Conservation (phyloP, 208 protist genomes). For the Leishmania tarentolae region DNA sequence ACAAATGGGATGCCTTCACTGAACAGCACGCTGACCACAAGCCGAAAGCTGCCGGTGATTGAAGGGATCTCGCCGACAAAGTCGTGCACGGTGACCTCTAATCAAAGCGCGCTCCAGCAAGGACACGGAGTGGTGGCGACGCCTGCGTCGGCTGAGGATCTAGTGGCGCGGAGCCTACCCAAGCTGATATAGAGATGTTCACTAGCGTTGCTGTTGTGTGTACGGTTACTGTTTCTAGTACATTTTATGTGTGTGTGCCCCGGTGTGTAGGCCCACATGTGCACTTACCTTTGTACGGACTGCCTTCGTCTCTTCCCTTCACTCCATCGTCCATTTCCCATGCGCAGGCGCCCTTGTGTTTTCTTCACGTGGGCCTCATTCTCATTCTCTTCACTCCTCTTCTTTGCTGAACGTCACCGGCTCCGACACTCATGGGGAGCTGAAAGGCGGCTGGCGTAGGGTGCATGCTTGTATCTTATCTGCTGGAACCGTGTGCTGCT, state of each 20-base stretch:
- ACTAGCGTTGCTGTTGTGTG: not conserved
- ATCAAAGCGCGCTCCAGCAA: slow-evolving; percentile 1
- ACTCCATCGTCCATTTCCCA: not conserved
- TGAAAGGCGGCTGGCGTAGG: not conserved
- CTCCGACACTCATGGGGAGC: not conserved
- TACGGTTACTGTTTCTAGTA: not conserved
- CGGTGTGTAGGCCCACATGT: not conserved
- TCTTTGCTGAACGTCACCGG: not conserved
- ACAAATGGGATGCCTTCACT: slow-evolving; percentile 18
- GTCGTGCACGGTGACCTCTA: slow-evolving; percentile 7
- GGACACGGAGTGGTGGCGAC: not conserved
- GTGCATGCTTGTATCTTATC: not conserved
- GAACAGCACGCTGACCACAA: slow-evolving; percentile 24
- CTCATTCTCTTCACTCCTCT: not conserved
- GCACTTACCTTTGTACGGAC: not conserved
- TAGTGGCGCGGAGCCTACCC: slow-evolving; percentile 23
- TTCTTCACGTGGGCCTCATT: not conserved
- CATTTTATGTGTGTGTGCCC: not conserved
- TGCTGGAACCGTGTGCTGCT: not conserved
- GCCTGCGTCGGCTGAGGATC: slow-evolving; percentile 16
- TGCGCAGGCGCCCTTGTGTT: not conserved
- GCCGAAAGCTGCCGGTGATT: slow-evolving; percentile 24
- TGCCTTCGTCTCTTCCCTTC: not conserved
- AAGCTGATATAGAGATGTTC: slow-evolving; percentile 7
- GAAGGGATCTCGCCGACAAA: slow-evolving; percentile 26